Conservation (phyloP, 2,329 filamentous ascomycete genomes). For the Hypocreales sp. region DNA sequence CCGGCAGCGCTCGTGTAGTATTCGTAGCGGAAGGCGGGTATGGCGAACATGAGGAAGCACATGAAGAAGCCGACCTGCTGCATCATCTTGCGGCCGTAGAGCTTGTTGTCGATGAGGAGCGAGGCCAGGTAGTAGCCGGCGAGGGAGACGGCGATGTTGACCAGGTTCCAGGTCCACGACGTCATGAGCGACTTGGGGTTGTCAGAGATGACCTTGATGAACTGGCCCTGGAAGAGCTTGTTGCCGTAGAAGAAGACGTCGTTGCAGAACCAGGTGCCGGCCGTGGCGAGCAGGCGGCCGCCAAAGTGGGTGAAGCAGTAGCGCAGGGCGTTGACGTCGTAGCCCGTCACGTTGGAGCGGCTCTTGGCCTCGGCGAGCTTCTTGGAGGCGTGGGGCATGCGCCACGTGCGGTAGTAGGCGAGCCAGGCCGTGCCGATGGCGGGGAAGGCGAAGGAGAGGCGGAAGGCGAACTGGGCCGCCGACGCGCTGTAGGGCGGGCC, state of each 20-base stretch:
- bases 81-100: constrained; percentile 94
- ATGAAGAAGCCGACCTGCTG: constrained; percentile 86
- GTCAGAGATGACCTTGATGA: constrained; percentile 68
- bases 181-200: constrained; percentile 60
- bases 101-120: constrained; percentile 85
- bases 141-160: constrained; percentile 79
- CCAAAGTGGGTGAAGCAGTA: constrained; percentile 74
- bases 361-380: constrained; percentile 73
- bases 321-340: constrained; percentile 71
- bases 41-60: constrained; percentile 84
- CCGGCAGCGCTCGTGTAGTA: constrained; percentile 61
- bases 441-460: constrained; percentile 81
- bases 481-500: constrained; percentile 61
- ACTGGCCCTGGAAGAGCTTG: constrained; percentile 90
- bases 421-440: constrained; percentile 87
- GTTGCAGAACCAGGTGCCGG: constrained; percentile 87
- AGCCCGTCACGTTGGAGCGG: constrained; percentile 76
- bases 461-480: constrained; percentile 82
- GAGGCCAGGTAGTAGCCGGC: constrained; percentile 82
- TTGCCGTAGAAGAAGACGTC: constrained; percentile 99
- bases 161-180: constrained; percentile 81
- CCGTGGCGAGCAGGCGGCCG: constrained; percentile 71
- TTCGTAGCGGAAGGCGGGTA: constrained; percentile 76
- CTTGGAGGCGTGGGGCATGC: constrained; percentile 80
- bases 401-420: constrained; percentile 88